Conservation (phyloP, 2,329 filamentous ascomycete species). For the Pyrenochaeta sp. region DNA sequence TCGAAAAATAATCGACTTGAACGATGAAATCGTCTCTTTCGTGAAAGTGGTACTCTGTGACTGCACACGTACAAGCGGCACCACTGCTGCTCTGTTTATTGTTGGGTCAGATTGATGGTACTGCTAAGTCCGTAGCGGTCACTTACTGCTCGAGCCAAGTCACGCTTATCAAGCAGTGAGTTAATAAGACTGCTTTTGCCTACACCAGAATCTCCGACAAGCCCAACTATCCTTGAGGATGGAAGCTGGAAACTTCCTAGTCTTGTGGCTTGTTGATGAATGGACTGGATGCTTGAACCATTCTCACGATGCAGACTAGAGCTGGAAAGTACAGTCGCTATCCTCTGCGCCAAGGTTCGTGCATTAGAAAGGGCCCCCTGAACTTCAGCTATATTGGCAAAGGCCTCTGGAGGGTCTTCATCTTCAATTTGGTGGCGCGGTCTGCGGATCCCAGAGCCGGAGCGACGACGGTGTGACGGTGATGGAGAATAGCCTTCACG, state of each 20-base stretch:
- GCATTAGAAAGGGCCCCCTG: constrained; percentile 35
- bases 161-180: constrained; percentile 53
- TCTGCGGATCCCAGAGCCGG: constrained; percentile 15
- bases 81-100: constrained; percentile 53
- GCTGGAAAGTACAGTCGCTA: constrained; percentile 46
- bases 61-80: constrained; percentile 57
- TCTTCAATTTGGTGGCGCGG: constrained; percentile 17
- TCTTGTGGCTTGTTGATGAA: constrained; percentile 42
- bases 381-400: constrained; percentile 10
- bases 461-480: constrained; percentile 23
- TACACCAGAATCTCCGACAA: constrained; percentile 60
- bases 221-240: constrained; percentile 53
- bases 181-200: constrained; percentile 61
- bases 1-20: constrained; percentile 27
- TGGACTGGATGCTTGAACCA: constrained; percentile 50
- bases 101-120: constrained; percentile 6
- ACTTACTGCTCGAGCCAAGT: constrained; percentile 55
- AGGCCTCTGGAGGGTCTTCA: constrained; percentile 22
- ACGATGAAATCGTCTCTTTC: constrained; percentile 42
- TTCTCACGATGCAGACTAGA: constrained; percentile 46
- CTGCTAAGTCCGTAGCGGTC: background rate
- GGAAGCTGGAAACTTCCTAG: constrained; percentile 51
- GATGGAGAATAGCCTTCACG: no score
- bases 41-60: constrained; percentile 57
- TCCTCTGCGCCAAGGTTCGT: constrained; percentile 36